These are phyloP conservation scores for Naganishia antarctica DNA, from an alignment of 768 basidiomycete genomes.

Conservation along the genomic window DNA sequence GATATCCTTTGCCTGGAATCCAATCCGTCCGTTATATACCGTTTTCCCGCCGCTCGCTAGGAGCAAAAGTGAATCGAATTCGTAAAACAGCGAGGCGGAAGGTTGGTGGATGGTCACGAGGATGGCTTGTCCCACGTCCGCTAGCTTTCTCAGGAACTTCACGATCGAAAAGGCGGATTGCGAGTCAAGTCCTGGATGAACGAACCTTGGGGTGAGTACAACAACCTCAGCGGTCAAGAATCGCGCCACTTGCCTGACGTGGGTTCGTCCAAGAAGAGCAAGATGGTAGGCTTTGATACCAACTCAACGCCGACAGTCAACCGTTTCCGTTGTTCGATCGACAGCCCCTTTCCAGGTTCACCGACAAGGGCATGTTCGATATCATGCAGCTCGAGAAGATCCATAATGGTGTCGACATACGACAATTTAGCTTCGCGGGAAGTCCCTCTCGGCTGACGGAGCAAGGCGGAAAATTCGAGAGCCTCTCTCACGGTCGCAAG, in stretches of 20 bases:
- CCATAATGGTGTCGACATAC: conserved; percentile 47
- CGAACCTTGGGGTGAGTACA: conserved; percentile 17
- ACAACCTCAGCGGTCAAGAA: background rate
- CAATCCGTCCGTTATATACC: conserved; percentile 16
- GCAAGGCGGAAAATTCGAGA: conserved; percentile 44
- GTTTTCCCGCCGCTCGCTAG: conserved; percentile 68
- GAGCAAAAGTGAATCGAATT: conserved; percentile 70
- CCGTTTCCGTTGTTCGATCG: conserved; percentile 65
- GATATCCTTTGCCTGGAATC: background rate
- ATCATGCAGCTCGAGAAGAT: conserved; percentile 57
- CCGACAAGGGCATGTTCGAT: conserved; percentile 67
- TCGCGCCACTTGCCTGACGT: conserved; percentile 56
- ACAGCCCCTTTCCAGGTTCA: conserved; percentile 52
- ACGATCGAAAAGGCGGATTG: conserved; percentile 73
- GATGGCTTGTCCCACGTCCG: conserved; percentile 74
- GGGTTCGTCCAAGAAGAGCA: conserved; percentile 72
- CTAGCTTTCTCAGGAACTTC: conserved; percentile 64
- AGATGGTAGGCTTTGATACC: conserved; percentile 68
- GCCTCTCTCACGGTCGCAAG: conserved; percentile 48
- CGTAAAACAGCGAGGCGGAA: conserved; percentile 66
- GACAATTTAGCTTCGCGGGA: conserved; percentile 42
- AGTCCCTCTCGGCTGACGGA: conserved; percentile 43
- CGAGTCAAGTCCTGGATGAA: conserved; percentile 58
- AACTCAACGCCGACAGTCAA: conserved; percentile 78
- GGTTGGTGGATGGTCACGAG: conserved; percentile 65